Conservation (phyloP, 106 monocot genomes). For the Agapanthus africanus region DNA sequence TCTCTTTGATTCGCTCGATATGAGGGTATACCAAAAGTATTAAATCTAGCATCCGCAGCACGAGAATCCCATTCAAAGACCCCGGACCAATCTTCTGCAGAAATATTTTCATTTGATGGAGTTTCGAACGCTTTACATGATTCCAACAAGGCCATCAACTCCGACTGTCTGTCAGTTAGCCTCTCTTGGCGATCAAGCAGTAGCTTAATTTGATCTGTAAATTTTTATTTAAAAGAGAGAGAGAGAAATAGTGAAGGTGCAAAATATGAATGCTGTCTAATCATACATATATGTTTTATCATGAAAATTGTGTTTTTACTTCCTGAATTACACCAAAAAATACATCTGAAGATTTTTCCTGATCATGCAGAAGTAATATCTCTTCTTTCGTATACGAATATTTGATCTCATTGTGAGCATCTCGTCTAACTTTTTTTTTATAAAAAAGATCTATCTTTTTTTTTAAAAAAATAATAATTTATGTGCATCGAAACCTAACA, state of each 20-base stretch:
- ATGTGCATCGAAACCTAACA: too few relatives aligned
- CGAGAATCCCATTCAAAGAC: constrained; percentile 81
- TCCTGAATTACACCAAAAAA: background rate
- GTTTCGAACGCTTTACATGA: constrained; percentile 28
- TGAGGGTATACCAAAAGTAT: constrained; percentile 81
- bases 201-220: constrained; percentile 66
- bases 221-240: background rate
- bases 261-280: constrained; percentile 1
- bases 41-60: constrained; percentile 72
- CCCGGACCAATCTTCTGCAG: constrained; percentile 73
- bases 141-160: constrained; percentile 62
- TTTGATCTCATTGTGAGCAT: too few relatives aligned
- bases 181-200: constrained; percentile 81
- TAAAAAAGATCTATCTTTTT: too few relatives aligned
- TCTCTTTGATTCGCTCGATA: constrained; percentile 91
- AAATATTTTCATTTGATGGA: constrained; percentile 7
- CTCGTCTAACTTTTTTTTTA: too few relatives aligned
- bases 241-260: background rate
- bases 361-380: background rate
- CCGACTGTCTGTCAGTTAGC: constrained; percentile 62
- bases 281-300: too few relatives aligned
- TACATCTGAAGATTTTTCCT: background rate
- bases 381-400: too few relatives aligned
- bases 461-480: too few relatives aligned
- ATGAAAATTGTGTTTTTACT: too few relatives aligned